Conservation (phyloP, 169 alveolate genomes). For the Plasmodium vinckei region DNA sequence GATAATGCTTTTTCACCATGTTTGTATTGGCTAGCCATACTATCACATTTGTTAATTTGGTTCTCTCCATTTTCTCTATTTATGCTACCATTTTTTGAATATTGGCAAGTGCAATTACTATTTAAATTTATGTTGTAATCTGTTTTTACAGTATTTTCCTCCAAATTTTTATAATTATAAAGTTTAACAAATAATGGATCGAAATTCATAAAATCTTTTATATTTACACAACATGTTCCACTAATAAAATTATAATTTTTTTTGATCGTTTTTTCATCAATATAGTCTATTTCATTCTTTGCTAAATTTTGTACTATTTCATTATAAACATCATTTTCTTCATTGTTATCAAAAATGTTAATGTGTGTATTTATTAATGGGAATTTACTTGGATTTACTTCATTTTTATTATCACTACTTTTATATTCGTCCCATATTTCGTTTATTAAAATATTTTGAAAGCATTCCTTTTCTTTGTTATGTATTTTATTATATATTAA, state of each 20-base stretch:
- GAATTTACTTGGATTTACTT: slow-evolving; percentile 6
- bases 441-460: slow-evolving; percentile 43
- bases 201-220: slow-evolving; percentile 50
- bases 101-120: not conserved
- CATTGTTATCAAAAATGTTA: slow-evolving; percentile 38
- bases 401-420: not conserved
- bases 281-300: slow-evolving; percentile 13
- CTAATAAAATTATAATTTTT: slow-evolving; percentile 27
- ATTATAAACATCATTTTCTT: slow-evolving; percentile 35
- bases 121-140: not conserved
- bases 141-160: not conserved
- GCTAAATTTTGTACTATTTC: slow-evolving; percentile 1
- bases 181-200: slow-evolving; percentile 53
- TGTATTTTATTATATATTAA: slow-evolving; percentile 16
- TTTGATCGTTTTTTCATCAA: slow-evolving; percentile 9
- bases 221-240: slow-evolving; percentile 21
- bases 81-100: not conserved
- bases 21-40: not conserved
- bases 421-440: slow-evolving; percentile 39
- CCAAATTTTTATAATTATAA: slow-evolving; percentile 21
- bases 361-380: slow-evolving; percentile 14
- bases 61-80: not conserved
- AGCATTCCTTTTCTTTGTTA: slow-evolving; percentile 36
- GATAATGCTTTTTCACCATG: not conserved
- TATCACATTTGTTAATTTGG: not conserved